Percentiles rank a stretch among this genome's conserved stretches.
phyloP scores from a whole-genome alignment of 2,329 filamentous ascomycete genomes.

The Penicillium sp. region DNA sequence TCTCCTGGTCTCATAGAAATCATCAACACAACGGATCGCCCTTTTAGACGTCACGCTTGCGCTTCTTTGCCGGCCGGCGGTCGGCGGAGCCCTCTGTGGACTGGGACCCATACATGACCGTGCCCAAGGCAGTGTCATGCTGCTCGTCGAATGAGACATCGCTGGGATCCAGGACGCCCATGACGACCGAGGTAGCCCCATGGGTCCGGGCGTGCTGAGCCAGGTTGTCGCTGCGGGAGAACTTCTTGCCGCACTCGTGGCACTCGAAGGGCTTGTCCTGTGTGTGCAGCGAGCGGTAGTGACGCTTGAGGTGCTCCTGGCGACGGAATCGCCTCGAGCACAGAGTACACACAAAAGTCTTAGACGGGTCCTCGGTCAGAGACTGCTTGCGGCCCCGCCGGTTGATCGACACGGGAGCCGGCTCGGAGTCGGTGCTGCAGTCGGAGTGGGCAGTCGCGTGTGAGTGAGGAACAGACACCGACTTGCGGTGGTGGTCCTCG shows the following conservation, averaged over 20 bases:
- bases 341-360: slow-evolving; percentile 94
- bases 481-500: slow-evolving; percentile 40
- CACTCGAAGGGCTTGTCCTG: slow-evolving; percentile 99
- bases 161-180: slow-evolving; percentile 75
- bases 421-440: slow-evolving; percentile 45
- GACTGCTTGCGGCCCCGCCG: slow-evolving; percentile 98
- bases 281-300: slow-evolving; percentile 97
- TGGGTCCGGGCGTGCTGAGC: slow-evolving; percentile 94
- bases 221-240: slow-evolving; percentile 95
- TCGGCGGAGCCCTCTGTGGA: slow-evolving; percentile 53
- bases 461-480: slow-evolving; percentile 39
- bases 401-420: slow-evolving; percentile 57
- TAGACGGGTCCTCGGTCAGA: slow-evolving; percentile 91
- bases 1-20: slow-evolving; percentile 40
- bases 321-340: slow-evolving; percentile 97
- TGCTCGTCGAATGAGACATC: slow-evolving; percentile 51
- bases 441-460: slow-evolving; percentile 36
- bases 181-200: slow-evolving; percentile 80
- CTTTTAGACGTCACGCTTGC: slow-evolving; percentile 62
- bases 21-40: slow-evolving; percentile 25
- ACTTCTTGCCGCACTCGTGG: slow-evolving; percentile 97
- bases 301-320: slow-evolving; percentile 96
- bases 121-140: slow-evolving; percentile 62
- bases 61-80: slow-evolving; percentile 64
- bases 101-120: slow-evolving; percentile 74